phyloP scores from a whole-genome alignment of 495 filamentous ascomycete species.

The Aspergillus sclerotioniger region DNA sequence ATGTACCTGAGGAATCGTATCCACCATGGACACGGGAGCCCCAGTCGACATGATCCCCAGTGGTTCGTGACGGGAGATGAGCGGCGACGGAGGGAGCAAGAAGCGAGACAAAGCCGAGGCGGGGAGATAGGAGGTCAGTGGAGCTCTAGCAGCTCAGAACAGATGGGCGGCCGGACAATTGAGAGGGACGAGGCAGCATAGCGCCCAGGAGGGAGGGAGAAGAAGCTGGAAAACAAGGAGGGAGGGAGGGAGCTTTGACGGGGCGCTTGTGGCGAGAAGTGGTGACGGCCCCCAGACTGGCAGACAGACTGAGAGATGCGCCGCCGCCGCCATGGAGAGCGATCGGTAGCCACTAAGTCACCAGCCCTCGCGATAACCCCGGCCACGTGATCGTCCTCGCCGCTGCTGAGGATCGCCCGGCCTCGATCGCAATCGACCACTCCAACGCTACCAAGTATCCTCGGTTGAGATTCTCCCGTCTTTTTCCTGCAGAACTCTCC shows the following conservation, averaged over 20 bases:
- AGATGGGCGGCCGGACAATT: constrained; percentile 16
- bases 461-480: not conserved
- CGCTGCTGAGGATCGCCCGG: not conserved
- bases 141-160: constrained; percentile 23
- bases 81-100: constrained; percentile 11
- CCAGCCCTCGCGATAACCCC: too few species aligned
- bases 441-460: too few species aligned
- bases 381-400: too few species aligned
- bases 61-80: constrained; percentile 6
- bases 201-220: constrained; percentile 9
- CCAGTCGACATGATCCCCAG: constrained; percentile 42
- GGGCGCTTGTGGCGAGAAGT: constrained; percentile 9
- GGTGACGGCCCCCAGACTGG: constrained; percentile 5
- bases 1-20: constrained; percentile 31
- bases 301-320: too few species aligned
- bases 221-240: not conserved
- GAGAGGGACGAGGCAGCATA: constrained; percentile 19
- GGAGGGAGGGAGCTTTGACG: not conserved
- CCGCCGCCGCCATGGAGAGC: too few species aligned
- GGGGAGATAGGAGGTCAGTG: constrained; percentile 7
- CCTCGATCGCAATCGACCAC: constrained; percentile 18
- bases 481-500: not conserved
- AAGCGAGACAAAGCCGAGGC: constrained; percentile 12
- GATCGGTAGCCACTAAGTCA: too few species aligned
- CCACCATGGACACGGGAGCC: constrained; percentile 31